Evolutionary conservation across 208 protist genomes (phyloP), one percentile per base, ranked within the genome.

Genomic region (Acanthamoeba quina): DNA sequence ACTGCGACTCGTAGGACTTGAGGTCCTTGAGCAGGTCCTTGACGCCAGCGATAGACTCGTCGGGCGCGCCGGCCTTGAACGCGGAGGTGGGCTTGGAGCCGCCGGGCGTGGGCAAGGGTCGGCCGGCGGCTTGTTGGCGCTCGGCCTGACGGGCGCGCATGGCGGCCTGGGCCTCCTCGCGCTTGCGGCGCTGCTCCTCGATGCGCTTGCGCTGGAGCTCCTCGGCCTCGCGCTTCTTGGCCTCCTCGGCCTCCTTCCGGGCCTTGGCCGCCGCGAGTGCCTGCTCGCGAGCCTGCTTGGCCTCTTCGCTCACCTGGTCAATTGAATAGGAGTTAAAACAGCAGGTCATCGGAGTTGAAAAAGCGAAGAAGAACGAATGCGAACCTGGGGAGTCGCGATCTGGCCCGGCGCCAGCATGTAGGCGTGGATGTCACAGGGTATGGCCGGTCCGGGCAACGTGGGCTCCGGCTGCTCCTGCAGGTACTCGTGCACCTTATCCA

Each of bases 401-500:
- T 78, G 68, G 34, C 68, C 68, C 5, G 68, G 68, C 29, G 31
- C 29, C 68, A 31, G 68, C 29, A 78, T 17, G 68, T 78, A 78
- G 13, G 24, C 26, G 29, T 78, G 68, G 29, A 78, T 31, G 68
- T 78, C 68, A 7, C 34, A 17, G 68, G 68, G 68, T 6, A 78
- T 44, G n/a, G 68, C 68, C 13, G 29, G 68, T 0, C 29, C 29
- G 68, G 68, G 68, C 68, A 78, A 21, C 29, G 6, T 24, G 15
- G 68, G 68, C 68, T 78, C 34, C 24, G 70, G 34, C 70, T 78
- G 70, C 31, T 37, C 34, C 70, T 34, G 7, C 7, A 78, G 26
- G 70, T 78, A 78, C 70, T 34, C 11, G 70, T 78, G 70, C 15
- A 78, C 66, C n/a, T 72, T 34, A 3, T 34, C 70, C 70, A 78